A percentile compares a stretch with the other conserved stretches of the same genome.
phyloP scores from a whole-genome alignment of 2,329 filamentous ascomycete species.

The Hypoxylon sp. region DNA sequence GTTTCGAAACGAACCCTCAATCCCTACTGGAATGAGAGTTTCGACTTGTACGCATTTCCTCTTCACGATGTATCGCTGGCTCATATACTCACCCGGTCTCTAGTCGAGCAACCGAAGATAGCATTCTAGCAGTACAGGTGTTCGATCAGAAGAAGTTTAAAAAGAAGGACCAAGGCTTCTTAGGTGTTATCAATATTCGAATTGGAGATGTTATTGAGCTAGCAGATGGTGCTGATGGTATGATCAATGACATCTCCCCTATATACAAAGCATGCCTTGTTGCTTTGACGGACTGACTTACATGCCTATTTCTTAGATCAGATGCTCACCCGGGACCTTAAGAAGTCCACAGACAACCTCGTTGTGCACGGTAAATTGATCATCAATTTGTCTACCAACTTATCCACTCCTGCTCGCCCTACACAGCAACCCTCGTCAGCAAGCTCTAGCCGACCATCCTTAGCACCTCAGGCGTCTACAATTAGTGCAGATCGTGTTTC shows the following conservation, averaged over 20 bases:
- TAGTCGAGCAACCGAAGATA: constrained; percentile 92
- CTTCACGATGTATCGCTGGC: constrained; percentile 32
- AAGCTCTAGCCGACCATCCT: constrained; percentile 61
- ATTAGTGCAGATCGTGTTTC: constrained; percentile 60
- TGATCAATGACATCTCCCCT: constrained; percentile 46
- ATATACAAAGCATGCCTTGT: background rate
- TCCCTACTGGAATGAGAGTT: constrained; percentile 99
- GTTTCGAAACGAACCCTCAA: constrained; percentile 98
- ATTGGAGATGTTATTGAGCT: constrained; percentile 95
- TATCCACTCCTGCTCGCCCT: constrained; percentile 74
- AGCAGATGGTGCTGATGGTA: constrained; percentile 91
- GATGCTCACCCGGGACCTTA: constrained; percentile 97
- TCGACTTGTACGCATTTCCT: constrained; percentile 84
- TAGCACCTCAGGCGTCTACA: constrained; percentile 61
- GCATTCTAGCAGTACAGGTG: constrained; percentile 96
- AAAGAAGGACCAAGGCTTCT: constrained; percentile 99
- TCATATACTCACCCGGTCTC: constrained; percentile 43
- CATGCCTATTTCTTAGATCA: constrained; percentile 75
- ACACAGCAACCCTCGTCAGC: constrained; percentile 52
- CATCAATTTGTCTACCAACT: constrained; percentile 93
- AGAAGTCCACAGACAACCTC: constrained; percentile 97
- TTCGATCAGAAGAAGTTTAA: constrained; percentile 99
- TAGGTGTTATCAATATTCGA: constrained; percentile 97
- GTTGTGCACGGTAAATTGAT: constrained; percentile 98
- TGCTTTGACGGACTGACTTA: constrained; percentile 43